Evolutionary conservation across 116 monocot species (phyloP), one percentile per base, ranked within the genome.

Genomic region (Papilionanthe hybrid): DNA sequence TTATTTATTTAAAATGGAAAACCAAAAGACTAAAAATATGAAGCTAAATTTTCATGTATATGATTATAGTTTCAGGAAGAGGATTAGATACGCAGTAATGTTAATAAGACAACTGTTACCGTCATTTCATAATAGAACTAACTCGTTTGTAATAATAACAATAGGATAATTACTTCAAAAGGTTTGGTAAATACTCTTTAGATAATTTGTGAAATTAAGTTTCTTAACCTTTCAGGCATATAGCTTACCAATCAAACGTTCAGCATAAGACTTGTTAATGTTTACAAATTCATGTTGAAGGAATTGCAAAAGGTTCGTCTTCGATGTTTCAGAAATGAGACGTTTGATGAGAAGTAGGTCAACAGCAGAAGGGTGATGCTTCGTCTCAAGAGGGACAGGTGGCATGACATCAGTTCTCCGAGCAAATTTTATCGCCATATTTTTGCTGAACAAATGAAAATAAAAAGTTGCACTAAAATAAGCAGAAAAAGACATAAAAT

Each of bases 201-300:
- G 75, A 23, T 25, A 75, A 75, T 49, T 42, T 47, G 23, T 49
- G 28, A 75, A 19, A 47, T 49, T 17, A 12, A 44, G n/a, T 75
- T 73, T 50, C 65, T 43, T 60, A 25, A 55, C 15, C 23, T 20
- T 47, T 56, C 10, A 42, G 72, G 48, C 10, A 27, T 42, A 49
- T 49, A 43, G 75, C 77, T 77, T 84, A 99, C 99, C 99, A 56
- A 99, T 95, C 84, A 99, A 90, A 73, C 99, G 89, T 77, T 93
- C 95, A 78, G 99, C 99, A 86, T 85, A 86, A 20, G 93, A 78
- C 79, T 93, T 99, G 74, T 90, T 83, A 79, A 99, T 99, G 78
- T 99, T 99, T 12, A 99, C 93, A 89, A 99, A 99, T 82, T 99
- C 99, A 88, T 99, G 93, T 76, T 99, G 99, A 79, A 99, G 95